These are phyloP conservation scores for Diversispora epigaea DNA, from an alignment of 192 early-diverging fungal genomes.

Conservation along the genomic window DNA sequence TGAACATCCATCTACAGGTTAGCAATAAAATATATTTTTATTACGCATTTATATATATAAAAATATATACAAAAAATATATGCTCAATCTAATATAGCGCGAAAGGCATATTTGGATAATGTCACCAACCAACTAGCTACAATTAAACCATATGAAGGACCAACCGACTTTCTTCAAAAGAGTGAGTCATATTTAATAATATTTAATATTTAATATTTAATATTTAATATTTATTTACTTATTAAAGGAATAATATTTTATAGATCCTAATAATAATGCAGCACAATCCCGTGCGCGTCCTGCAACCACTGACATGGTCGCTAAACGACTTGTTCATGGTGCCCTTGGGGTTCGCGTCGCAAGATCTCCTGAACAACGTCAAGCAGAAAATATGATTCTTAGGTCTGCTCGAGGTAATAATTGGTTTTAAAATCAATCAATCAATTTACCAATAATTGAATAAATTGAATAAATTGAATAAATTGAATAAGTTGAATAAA, in stretches of 20 bases:
- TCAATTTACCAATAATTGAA: too few relatives aligned
- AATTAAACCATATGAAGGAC: slow-evolving; percentile 64
- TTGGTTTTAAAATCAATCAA: not conserved
- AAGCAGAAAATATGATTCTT: slow-evolving; percentile 25
- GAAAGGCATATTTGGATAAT: slow-evolving; percentile 59
- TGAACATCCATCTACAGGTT: slow-evolving; percentile 62
- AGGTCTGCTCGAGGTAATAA: slow-evolving; percentile 26
- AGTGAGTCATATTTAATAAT: slow-evolving; percentile 16
- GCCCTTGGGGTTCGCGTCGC: slow-evolving; percentile 64
- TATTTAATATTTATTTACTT: not conserved
- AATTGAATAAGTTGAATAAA: too few relatives aligned
- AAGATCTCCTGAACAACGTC: slow-evolving; percentile 48
- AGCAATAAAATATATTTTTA: slow-evolving; percentile 16
- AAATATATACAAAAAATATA: not conserved
- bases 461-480: too few relatives aligned
- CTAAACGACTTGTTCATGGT: slow-evolving; percentile 69
- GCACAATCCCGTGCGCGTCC: slow-evolving; percentile 43
- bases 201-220: not conserved
- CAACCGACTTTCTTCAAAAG: slow-evolving; percentile 41
- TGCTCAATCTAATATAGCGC: slow-evolving; percentile 34
- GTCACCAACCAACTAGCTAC: slow-evolving; percentile 50
- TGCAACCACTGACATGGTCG: slow-evolving; percentile 69
- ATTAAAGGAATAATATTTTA: not conserved
- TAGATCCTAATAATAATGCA: slow-evolving; percentile 34
- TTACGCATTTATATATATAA: not conserved